These are phyloP conservation scores for Macrophomina pseudophaseolina DNA, from an alignment of 2,329 filamentous ascomycete genomes.

Conservation along the genomic window DNA sequence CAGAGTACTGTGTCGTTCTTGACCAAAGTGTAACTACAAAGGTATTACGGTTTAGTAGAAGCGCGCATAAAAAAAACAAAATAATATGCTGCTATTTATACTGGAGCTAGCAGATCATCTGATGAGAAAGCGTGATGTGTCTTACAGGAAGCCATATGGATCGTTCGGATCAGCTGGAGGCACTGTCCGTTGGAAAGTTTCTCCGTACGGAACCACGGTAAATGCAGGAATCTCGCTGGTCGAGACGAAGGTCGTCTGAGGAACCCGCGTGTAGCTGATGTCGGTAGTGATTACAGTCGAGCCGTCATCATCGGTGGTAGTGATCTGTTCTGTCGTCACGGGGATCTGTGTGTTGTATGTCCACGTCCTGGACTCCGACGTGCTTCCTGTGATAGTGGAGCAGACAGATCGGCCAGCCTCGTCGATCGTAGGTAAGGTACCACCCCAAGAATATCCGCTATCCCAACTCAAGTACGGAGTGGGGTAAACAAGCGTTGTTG, in stretches of 20 bases:
- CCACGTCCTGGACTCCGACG: not conserved
- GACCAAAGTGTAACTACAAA: not conserved
- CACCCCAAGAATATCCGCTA: not conserved
- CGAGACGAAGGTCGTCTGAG: not conserved
- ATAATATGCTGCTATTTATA: too few species aligned
- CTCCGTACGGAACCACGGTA: not conserved
- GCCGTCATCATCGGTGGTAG: not conserved
- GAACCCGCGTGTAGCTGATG: not conserved
- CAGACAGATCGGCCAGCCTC: not conserved
- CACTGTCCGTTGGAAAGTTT: conserved; percentile 1
- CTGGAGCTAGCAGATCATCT: too few species aligned
- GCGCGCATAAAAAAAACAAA: too few species aligned
- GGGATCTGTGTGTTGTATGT: not conserved
- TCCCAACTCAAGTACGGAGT: conserved; percentile 11
- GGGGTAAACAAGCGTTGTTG: not conserved
- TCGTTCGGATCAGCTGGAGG: not conserved
- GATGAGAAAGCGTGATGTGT: too few species aligned
- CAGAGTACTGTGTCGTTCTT: not conserved
- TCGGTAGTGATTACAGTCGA: not conserved
- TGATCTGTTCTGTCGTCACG: not conserved
- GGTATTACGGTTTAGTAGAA: not conserved
- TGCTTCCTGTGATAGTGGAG: not conserved
- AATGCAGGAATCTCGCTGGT: not conserved
- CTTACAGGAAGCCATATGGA: conserved; percentile 6
- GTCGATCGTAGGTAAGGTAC: not conserved